Percentiles rank a stretch among this genome's conserved stretches.
These are phyloP conservation scores for Fusarium palustre DNA, from an alignment of 2,329 filamentous ascomycete species.

Conservation along the genomic window DNA sequence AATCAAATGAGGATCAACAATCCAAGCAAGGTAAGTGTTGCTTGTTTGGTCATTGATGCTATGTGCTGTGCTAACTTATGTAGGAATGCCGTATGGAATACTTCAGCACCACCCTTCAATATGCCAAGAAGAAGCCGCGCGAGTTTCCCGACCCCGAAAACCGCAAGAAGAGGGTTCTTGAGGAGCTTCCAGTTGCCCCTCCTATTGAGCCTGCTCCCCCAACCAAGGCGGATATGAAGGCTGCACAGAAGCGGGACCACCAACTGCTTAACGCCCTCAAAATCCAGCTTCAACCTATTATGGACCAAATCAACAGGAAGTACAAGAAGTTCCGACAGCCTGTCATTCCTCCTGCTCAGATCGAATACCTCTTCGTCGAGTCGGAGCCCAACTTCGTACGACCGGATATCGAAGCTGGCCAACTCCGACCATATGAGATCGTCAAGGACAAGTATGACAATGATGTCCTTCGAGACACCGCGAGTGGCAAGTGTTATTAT, in stretches of 20 bases:
- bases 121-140: constrained; percentile 80
- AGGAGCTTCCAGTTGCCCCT: constrained; percentile 80
- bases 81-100: constrained; percentile 78
- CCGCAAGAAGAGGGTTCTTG: constrained; percentile 86
- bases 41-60: neutral
- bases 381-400: constrained; percentile 78
- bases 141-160: constrained; percentile 90
- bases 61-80: constrained; percentile 21
- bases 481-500: constrained; percentile 88
- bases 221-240: constrained; percentile 83
- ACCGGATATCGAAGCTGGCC: constrained; percentile 64
- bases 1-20: constrained; percentile 78
- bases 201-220: constrained; percentile 74
- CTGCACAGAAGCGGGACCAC: constrained; percentile 83
- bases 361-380: constrained; percentile 87
- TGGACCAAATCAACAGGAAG: constrained; percentile 94
- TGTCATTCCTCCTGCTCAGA: constrained; percentile 77
- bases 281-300: constrained; percentile 89
- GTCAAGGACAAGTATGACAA: constrained; percentile 83
- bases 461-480: constrained; percentile 78
- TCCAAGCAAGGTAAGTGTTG: constrained; percentile 69
- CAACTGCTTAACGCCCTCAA: constrained; percentile 89
- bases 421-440: constrained; percentile 81
- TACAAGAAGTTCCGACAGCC: constrained; percentile 90
- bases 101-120: constrained; percentile 79